phyloP scores from a whole-genome alignment of 192 early-diverging fungal genomes.

The Polychytrium aggregatum region DNA sequence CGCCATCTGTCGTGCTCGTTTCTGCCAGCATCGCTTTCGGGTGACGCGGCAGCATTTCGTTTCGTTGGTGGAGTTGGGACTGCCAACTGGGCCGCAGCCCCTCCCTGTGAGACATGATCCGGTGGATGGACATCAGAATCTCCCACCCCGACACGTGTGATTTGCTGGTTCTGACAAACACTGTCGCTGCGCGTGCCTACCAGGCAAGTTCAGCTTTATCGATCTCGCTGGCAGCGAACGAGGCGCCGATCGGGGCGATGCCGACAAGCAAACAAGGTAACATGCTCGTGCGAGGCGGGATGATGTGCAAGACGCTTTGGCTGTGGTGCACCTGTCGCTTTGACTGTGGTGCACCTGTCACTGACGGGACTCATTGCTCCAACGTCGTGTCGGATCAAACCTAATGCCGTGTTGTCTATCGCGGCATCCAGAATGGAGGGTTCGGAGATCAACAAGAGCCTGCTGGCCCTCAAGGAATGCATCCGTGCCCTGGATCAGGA shows the following conservation, averaged over 20 bases:
- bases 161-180: too few relatives aligned
- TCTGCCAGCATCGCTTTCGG: neutral
- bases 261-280: conserved; percentile 83
- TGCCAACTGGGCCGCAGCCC: too few relatives aligned
- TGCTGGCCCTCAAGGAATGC: conserved; percentile 95
- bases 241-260: conserved; percentile 90
- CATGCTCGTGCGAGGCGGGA: too few relatives aligned
- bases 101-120: too few relatives aligned
- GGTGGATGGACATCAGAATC: too few relatives aligned
- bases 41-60: too few relatives aligned
- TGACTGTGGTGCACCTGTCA: neutral
- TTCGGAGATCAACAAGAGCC: conserved; percentile 97
- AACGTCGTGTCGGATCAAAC: conserved; percentile 1
- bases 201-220: conserved; percentile 91
- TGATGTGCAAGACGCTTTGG: too few relatives aligned
- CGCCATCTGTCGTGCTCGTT: neutral
- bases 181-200: too few relatives aligned
- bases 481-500: conserved; percentile 93
- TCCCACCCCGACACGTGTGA: too few relatives aligned
- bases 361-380: neutral
- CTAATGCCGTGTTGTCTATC: neutral
- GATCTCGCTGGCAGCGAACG: conserved; percentile 97
- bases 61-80: too few relatives aligned
- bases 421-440: conserved; percentile 77
- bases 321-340: too few relatives aligned